Evolutionary conservation across 352 stramenopile species (phyloP).

Genomic region (Phytophthora fragariaefolia): DNA sequence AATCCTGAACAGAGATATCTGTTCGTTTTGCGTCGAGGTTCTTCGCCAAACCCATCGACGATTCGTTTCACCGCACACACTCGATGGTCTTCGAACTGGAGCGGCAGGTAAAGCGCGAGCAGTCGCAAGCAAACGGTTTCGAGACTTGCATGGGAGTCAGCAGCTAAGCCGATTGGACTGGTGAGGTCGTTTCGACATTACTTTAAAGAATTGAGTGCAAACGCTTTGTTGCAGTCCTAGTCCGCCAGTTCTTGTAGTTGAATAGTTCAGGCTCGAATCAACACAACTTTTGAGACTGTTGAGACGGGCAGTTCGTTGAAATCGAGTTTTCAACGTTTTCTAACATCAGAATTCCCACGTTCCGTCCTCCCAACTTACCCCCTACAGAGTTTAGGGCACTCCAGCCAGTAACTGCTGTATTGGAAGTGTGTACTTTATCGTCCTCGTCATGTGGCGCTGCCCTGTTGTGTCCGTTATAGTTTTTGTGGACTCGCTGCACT

Average conservation of each 20-base stretch:
- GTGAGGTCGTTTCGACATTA: conserved; percentile 6
- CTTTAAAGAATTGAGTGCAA: too few species aligned
- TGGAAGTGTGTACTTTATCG: neutral
- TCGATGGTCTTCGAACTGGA: neutral
- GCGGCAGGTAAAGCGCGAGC: neutral
- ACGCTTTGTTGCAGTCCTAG: too few species aligned
- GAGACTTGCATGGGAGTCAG: conserved; percentile 8
- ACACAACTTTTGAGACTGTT: neutral
- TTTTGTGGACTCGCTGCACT: conserved; percentile 17
- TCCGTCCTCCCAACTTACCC: too few species aligned
- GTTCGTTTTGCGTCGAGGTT: neutral
- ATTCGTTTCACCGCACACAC: conserved; percentile 1
- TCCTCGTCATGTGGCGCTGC: conserved; percentile 12
- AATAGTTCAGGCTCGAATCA: too few species aligned
- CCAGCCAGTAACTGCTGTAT: conserved; percentile 4
- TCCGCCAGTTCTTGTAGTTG: too few species aligned
- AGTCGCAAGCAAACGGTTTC: conserved; percentile 4
- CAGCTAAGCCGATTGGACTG: neutral
- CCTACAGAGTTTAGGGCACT: neutral
- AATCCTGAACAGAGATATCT: neutral
- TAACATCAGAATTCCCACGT: too few species aligned
- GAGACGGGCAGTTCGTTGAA: too few species aligned
- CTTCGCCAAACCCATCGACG: neutral
- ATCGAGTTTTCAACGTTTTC: too few species aligned
- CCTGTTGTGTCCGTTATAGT: conserved; percentile 19